Evolutionary conservation across 2,329 filamentous ascomycete species (phyloP).

Genomic region (Fusarium sp.): DNA sequence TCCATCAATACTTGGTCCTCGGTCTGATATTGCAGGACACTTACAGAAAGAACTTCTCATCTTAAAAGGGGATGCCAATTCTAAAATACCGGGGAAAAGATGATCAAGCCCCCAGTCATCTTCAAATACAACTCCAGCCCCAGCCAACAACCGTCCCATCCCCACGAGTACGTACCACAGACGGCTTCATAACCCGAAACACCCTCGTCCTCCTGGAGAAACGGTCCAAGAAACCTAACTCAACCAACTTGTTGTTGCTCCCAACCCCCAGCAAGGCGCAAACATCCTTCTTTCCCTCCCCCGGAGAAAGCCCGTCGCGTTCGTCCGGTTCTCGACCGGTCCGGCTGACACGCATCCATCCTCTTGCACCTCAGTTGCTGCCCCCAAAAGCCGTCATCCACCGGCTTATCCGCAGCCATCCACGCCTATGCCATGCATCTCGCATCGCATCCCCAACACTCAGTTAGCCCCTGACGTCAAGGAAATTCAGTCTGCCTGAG

Average conservation of each 20-base stretch:
- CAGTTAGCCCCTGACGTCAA: conserved; percentile 33
- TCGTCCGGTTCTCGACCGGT: conserved; percentile 5
- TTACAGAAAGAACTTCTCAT: conserved; percentile 8
- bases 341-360: background rate
- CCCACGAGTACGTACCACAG: conserved; percentile 16
- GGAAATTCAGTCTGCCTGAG: conserved; percentile 1
- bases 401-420: conserved; percentile 5
- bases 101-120: conserved; percentile 10
- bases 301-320: background rate
- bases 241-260: background rate
- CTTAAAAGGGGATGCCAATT: conserved; percentile 31
- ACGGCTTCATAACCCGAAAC: conserved; percentile 18
- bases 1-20: background rate
- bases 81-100: conserved; percentile 32
- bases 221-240: background rate
- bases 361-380: background rate
- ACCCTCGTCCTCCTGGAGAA: conserved; percentile 6
- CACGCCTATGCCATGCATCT: conserved; percentile 20
- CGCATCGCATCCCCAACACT: conserved; percentile 37
- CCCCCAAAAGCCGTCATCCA: conserved; percentile 13
- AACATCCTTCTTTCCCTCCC: conserved; percentile 4
- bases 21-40: background rate
- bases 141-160: conserved; percentile 8
- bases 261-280: background rate
- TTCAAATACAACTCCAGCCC: conserved; percentile 11